A percentile compares a stretch with the other conserved stretches of the same genome.
Evolutionary conservation across 495 filamentous ascomycete species (phyloP).

Genomic region (Amorphotheca resinae): DNA sequence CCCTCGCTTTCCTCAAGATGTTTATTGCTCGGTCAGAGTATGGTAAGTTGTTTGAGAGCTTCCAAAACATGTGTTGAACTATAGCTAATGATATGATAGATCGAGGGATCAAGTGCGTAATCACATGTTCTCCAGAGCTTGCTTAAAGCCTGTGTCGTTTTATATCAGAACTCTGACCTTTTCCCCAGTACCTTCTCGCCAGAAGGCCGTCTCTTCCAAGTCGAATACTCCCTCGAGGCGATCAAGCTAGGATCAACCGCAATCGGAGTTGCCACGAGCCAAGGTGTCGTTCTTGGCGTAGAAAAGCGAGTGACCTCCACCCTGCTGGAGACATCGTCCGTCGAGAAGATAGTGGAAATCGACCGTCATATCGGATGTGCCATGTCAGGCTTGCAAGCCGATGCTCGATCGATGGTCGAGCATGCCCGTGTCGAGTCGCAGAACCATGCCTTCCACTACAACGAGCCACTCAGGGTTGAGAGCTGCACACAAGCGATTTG

Average conservation of each 20-base stretch:
- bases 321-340: slow-evolving; percentile 89
- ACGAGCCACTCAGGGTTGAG: slow-evolving; percentile 86
- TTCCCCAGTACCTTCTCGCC: slow-evolving; percentile 89
- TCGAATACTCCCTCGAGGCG: slow-evolving; percentile 99
- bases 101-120: slow-evolving; percentile 92
- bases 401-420: slow-evolving; percentile 92
- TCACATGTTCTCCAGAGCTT: background rate
- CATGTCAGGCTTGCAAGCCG: slow-evolving; percentile 94
- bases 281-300: slow-evolving; percentile 90
- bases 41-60: slow-evolving; percentile 41
- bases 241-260: slow-evolving; percentile 98
- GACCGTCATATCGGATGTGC: slow-evolving; percentile 97
- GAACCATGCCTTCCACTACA: slow-evolving; percentile 93
- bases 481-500: slow-evolving; percentile 98
- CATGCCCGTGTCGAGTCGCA: slow-evolving; percentile 96
- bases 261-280: slow-evolving; percentile 89
- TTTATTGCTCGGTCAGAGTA: slow-evolving; percentile 99
- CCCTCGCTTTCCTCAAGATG: slow-evolving; percentile 51
- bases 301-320: slow-evolving; percentile 98
- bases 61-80: slow-evolving; percentile 4
- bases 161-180: slow-evolving; percentile 9
- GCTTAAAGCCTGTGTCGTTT: background rate
- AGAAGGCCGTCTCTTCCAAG: slow-evolving; percentile 98
- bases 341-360: slow-evolving; percentile 99
- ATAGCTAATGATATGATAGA: slow-evolving; percentile 45